phyloP scores from a whole-genome alignment of 2,329 filamentous ascomycete genomes.

The Arthrobotrys musiformis region DNA sequence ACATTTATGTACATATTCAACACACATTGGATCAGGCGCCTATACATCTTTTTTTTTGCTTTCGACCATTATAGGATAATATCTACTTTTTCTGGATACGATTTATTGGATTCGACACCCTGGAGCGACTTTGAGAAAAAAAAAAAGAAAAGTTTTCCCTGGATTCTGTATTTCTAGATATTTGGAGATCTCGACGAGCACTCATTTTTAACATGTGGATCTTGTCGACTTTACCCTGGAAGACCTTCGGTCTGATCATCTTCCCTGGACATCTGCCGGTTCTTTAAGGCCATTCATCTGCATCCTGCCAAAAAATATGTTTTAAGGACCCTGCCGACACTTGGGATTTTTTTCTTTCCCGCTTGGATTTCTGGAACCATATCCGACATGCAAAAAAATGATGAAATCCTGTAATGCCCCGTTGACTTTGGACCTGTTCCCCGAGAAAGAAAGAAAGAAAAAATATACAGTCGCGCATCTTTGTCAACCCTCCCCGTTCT shows the following conservation, averaged over 20 bases:
- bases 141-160: conserved; percentile 9
- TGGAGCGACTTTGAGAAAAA: conserved; percentile 2
- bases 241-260: conserved; percentile 4
- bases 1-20: conserved; percentile 51
- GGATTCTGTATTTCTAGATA: conserved; percentile 16
- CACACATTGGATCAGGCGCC: conserved; percentile 38
- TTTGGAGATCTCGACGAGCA: conserved; percentile 11
- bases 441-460: conserved; percentile 10
- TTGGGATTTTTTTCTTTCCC: conserved; percentile 14
- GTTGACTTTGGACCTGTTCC: conserved; percentile 38
- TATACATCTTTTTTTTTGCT: conserved; percentile 40
- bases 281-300: conserved; percentile 23
- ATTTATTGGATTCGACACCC: conserved; percentile 18
- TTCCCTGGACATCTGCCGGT: conserved; percentile 20
- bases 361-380: conserved; percentile 39
- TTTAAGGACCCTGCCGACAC: conserved; percentile 20
- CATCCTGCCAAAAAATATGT: background rate
- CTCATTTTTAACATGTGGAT: conserved; percentile 22
- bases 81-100: conserved; percentile 19
- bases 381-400: conserved; percentile 11
- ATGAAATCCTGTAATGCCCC: conserved; percentile 45
- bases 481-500: conserved; percentile 24
- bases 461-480: background rate
- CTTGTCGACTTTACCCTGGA: conserved; percentile 30
- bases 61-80: conserved; percentile 42